phyloP scores from a whole-genome alignment of 805 yeast species.

The Zygotorulaspora chibaensis region DNA sequence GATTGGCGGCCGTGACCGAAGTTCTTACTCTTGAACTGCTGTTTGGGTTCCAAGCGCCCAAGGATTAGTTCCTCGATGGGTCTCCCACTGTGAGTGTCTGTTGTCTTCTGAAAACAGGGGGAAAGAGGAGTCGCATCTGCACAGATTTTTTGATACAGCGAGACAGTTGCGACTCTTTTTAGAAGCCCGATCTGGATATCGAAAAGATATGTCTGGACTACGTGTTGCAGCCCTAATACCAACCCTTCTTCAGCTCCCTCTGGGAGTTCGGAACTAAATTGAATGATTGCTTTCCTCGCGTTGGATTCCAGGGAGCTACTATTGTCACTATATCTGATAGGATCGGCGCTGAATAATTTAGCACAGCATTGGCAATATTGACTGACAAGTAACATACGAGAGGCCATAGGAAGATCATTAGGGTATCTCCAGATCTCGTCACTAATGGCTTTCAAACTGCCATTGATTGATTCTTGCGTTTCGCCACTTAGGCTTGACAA shows the following conservation, averaged over 20 bases:
- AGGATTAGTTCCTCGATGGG: constrained; percentile 11
- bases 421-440: neutral
- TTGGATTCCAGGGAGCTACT: constrained; percentile 5
- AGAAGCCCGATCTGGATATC: constrained; percentile 14
- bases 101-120: constrained; percentile 1
- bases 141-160: constrained; percentile 18
- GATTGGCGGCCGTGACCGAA: neutral
- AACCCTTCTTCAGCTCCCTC: neutral
- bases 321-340: neutral
- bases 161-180: constrained; percentile 7
- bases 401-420: neutral
- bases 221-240: constrained; percentile 3
- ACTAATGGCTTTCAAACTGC: constrained; percentile 6
- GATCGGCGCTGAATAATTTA: constrained; percentile 6
- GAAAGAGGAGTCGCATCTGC: constrained; percentile 13
- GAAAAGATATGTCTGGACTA: constrained; percentile 16
- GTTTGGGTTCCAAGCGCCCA: constrained; percentile 8
- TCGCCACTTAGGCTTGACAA: constrained; percentile 16
- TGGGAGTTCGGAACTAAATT: neutral
- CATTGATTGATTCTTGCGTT: constrained; percentile 4
- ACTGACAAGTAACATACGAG: constrained; percentile 6
- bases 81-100: constrained; percentile 1
- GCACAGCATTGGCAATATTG: constrained; percentile 14
- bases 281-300: constrained; percentile 4
- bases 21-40: constrained; percentile 5